Evolutionary conservation across 1,284 basidiomycete species (phyloP).

Genomic region (Cutaneotrichosporon dermatis): DNA sequence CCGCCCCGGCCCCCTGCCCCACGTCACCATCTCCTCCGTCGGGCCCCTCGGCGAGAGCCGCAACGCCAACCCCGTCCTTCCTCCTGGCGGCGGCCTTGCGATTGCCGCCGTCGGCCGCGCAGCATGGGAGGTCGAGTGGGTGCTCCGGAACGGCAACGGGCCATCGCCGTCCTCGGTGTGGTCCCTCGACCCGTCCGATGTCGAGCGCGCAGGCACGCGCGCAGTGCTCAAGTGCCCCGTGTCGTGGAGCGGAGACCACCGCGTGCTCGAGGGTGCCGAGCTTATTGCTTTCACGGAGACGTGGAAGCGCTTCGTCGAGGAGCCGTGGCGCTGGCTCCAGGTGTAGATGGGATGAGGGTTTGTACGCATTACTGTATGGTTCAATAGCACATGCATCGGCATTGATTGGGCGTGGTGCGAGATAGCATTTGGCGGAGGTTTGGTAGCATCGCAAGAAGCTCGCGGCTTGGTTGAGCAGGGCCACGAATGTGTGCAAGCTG

Average conservation of each 20-base stretch:
- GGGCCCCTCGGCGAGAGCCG: conserved; percentile 72
- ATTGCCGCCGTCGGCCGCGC: conserved; percentile 84
- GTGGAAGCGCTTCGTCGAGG: conserved; percentile 80
- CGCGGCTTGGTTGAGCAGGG: too few species aligned
- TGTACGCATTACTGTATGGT: conserved; percentile 1
- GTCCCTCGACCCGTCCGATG: conserved; percentile 52
- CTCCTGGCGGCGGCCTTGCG: conserved; percentile 82
- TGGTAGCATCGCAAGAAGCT: too few species aligned
- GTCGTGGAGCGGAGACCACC: conserved; percentile 85
- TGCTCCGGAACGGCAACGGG: conserved; percentile 11
- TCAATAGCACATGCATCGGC: too few species aligned
- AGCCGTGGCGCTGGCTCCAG: conserved; percentile 58
- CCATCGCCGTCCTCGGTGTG: conserved; percentile 53
- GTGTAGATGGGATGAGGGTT: conserved; percentile 1
- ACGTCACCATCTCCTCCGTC: conserved; percentile 81
- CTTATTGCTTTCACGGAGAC: conserved; percentile 82
- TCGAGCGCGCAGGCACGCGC: conserved; percentile 51
- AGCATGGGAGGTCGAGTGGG: conserved; percentile 56
- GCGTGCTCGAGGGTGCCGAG: conserved; percentile 83
- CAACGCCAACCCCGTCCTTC: conserved; percentile 70
- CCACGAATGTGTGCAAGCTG: too few species aligned
- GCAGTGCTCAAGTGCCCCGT: conserved; percentile 66
- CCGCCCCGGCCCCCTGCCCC: conserved; percentile 62
- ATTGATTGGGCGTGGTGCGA: too few species aligned
- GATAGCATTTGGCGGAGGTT: too few species aligned